Evolutionary conservation across 768 basidiomycete species (phyloP).

Genomic region (Lactarius tabidus): DNA sequence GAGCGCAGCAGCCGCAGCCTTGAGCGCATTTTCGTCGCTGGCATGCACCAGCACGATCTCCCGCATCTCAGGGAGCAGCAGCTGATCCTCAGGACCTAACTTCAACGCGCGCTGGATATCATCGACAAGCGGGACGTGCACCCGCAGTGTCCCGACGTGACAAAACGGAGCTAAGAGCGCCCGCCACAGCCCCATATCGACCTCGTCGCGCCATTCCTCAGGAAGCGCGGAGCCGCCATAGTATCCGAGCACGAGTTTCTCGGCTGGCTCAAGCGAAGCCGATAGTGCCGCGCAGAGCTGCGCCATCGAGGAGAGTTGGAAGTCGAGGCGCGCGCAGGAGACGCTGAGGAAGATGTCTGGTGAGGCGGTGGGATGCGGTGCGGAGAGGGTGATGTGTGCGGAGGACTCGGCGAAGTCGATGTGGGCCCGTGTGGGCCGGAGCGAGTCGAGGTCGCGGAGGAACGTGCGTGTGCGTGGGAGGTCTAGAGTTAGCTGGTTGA

Average conservation of each 20-base stretch:
- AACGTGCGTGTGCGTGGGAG: constrained; percentile 3
- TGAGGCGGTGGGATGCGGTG: not conserved
- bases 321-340: constrained; percentile 12
- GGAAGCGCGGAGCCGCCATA: not conserved
- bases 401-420: constrained; percentile 10
- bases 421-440: not conserved
- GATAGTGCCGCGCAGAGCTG: constrained; percentile 6
- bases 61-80: not conserved
- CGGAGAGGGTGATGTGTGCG: not conserved
- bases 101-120: constrained; percentile 5
- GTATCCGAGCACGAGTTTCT: constrained; percentile 15
- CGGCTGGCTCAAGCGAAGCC: not conserved
- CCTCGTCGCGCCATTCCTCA: not conserved
- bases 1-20: not conserved
- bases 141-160: not conserved
- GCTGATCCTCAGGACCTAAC: not conserved
- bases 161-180: constrained; percentile 1
- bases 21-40: not conserved
- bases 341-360: constrained; percentile 6
- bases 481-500: constrained; percentile 14
- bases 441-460: not conserved
- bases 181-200: constrained; percentile 11
- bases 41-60: constrained; percentile 14
- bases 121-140: constrained; percentile 4
- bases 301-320: constrained; percentile 8